A percentile compares a stretch with the other conserved stretches of the same genome.
Conservation (phyloP, 2,329 filamentous ascomycete species). For the Waltergamsia citrina region DNA sequence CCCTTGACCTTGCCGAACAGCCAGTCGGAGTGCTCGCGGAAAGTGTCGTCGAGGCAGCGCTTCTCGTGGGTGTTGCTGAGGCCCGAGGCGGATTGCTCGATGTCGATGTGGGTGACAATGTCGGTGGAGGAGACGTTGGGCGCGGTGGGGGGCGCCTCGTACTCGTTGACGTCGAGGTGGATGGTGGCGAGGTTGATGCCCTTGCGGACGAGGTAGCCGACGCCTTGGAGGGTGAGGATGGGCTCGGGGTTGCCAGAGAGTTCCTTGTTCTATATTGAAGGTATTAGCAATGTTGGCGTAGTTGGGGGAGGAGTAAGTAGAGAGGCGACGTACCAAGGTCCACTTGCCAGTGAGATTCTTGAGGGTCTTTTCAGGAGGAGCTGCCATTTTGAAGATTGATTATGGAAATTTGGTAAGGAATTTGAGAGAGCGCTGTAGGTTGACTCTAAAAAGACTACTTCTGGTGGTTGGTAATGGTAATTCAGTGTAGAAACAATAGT, state of each 20-base stretch:
- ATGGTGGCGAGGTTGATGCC: slow-evolving; percentile 61
- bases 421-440: too few relatives aligned
- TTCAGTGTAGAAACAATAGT: not conserved
- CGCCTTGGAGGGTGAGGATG: slow-evolving; percentile 62
- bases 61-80: slow-evolving; percentile 54
- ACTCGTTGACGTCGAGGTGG: slow-evolving; percentile 53
- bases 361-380: slow-evolving; percentile 56
- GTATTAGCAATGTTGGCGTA: not conserved
- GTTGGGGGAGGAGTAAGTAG: slow-evolving; percentile 3
- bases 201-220: slow-evolving; percentile 65
- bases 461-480: not conserved
- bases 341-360: slow-evolving; percentile 62
- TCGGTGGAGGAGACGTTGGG: slow-evolving; percentile 28
- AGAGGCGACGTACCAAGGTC: slow-evolving; percentile 46
- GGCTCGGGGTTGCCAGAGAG: slow-evolving; percentile 61
- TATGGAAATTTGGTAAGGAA: not conserved
- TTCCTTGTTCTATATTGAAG: slow-evolving; percentile 55
- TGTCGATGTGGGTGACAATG: slow-evolving; percentile 52
- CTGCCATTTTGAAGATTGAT: slow-evolving; percentile 50
- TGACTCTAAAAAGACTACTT: too few relatives aligned
- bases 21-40: slow-evolving; percentile 63
- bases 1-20: slow-evolving; percentile 68
- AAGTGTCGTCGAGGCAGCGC: slow-evolving; percentile 40
- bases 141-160: slow-evolving; percentile 30
- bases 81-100: slow-evolving; percentile 65